A percentile compares a stretch with the other conserved stretches of the same genome.
phyloP scores from a whole-genome alignment of 352 stramenopile species.

The Blastocystis sp. region DNA sequence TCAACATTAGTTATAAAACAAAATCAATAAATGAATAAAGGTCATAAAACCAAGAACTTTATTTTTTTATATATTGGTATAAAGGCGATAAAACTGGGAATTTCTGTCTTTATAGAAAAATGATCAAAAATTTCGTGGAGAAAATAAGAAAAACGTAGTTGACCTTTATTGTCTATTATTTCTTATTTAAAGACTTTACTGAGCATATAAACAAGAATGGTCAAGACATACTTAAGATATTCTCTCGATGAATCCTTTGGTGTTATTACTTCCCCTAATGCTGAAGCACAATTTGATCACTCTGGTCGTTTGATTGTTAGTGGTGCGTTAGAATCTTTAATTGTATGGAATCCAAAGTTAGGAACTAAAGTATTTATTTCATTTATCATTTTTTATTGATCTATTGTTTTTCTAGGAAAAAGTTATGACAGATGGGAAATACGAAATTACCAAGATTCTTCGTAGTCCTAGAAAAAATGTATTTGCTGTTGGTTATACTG shows the following conservation, averaged over 20 bases:
- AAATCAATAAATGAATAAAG: too few species aligned
- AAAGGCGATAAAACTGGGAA: too few species aligned
- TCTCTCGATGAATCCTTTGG: slow-evolving; percentile 64
- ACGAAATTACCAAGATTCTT: slow-evolving; percentile 14
- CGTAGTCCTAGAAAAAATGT: slow-evolving; percentile 17
- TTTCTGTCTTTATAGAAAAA: too few species aligned
- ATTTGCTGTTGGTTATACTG: slow-evolving; percentile 37
- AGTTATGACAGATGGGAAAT: neutral
- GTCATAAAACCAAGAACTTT: too few species aligned
- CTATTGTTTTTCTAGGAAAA: slow-evolving; percentile 15
- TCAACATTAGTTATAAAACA: too few species aligned
- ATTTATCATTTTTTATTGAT: neutral
- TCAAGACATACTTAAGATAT: slow-evolving; percentile 77
- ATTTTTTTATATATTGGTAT: too few species aligned
- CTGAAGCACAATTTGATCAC: slow-evolving; percentile 64
- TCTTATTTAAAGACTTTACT: too few species aligned
- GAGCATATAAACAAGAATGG: too few species aligned
- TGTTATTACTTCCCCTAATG: slow-evolving; percentile 62
- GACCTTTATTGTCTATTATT: too few species aligned
- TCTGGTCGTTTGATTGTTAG: slow-evolving; percentile 62
- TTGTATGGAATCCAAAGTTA: slow-evolving; percentile 66
- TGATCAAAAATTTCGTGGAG: too few species aligned
- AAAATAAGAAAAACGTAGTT: too few species aligned
- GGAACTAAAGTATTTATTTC: slow-evolving; percentile 35
- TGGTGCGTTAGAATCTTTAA: slow-evolving; percentile 63